Percentiles rank a stretch among this genome's conserved stretches.
These are phyloP conservation scores for Monilinia fructicola DNA, from an alignment of 2,329 filamentous ascomycete genomes.

Conservation along the genomic window DNA sequence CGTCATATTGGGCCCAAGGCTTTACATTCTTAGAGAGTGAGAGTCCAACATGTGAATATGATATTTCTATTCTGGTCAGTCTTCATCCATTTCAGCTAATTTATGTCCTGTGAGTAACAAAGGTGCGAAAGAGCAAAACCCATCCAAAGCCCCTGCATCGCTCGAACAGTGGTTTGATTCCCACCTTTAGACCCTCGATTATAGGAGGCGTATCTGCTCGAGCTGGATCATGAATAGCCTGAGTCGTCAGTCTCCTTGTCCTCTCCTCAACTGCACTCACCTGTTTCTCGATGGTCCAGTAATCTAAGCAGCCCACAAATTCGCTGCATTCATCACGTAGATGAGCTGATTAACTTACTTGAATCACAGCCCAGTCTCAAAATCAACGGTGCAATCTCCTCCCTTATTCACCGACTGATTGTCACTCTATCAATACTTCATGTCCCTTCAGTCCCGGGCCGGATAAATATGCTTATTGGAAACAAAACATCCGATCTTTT, in stretches of 20 bases:
- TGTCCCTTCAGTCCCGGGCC: background rate
- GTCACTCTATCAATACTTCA: constrained; percentile 3
- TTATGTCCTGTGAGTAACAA: background rate
- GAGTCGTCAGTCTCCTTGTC: background rate
- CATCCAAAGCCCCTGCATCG: background rate
- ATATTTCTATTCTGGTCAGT: constrained; percentile 4
- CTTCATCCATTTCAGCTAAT: constrained; percentile 7
- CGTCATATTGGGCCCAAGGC: constrained; percentile 17
- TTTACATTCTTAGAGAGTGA: background rate
- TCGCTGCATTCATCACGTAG: background rate
- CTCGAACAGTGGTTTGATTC: background rate
- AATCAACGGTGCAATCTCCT: background rate
- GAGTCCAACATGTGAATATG: constrained; percentile 17
- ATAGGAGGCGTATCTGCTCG: background rate
- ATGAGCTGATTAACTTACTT: background rate
- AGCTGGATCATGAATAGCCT: constrained; percentile 7
- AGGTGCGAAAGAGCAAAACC: background rate
- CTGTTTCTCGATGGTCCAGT: background rate
- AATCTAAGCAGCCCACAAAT: background rate
- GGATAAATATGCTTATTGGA: constrained; percentile 13
- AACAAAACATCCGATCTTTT: background rate
- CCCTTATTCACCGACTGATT: background rate
- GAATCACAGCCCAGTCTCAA: background rate
- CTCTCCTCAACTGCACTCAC: constrained; percentile 9
- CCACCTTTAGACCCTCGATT: constrained; percentile 5